Evolutionary conservation across 148 eudicot genomes (phyloP).

Genomic region (Bassia scoparia): DNA sequence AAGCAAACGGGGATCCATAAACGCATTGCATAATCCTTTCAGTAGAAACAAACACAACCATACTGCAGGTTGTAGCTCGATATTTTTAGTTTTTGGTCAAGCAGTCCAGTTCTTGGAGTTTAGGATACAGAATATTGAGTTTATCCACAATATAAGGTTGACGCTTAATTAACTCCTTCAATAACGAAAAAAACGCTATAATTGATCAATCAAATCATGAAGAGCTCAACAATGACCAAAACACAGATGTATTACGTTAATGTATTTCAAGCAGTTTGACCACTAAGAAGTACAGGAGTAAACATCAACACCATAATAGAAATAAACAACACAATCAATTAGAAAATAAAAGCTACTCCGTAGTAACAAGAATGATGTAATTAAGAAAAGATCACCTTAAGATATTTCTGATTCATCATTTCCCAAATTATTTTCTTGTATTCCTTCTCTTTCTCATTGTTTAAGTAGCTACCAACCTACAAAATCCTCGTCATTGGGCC

Average conservation of each 20-base stretch:
- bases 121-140: too few relatives aligned
- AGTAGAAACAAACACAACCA: neutral
- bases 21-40: neutral
- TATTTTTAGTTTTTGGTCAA: neutral
- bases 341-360: neutral
- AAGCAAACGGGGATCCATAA: neutral
- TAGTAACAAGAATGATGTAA: neutral
- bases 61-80: neutral
- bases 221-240: neutral
- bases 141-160: too few relatives aligned
- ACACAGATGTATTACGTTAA: neutral
- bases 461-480: conserved; percentile 27
- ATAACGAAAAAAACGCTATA: too few relatives aligned
- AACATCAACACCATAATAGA: neutral
- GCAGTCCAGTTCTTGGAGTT: neutral
- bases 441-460: conserved; percentile 26
- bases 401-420: conserved; percentile 31
- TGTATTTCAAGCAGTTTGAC: neutral
- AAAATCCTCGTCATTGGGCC: neutral
- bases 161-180: too few relatives aligned
- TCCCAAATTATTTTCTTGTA: conserved; percentile 36
- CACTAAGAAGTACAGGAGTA: neutral
- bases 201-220: too few relatives aligned
- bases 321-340: neutral
- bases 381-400: conserved; percentile 21